Base-by-base conservation (phyloP, 2,329 filamentous ascomycete species). In the Pseudocercospora macadamiae region DNA sequence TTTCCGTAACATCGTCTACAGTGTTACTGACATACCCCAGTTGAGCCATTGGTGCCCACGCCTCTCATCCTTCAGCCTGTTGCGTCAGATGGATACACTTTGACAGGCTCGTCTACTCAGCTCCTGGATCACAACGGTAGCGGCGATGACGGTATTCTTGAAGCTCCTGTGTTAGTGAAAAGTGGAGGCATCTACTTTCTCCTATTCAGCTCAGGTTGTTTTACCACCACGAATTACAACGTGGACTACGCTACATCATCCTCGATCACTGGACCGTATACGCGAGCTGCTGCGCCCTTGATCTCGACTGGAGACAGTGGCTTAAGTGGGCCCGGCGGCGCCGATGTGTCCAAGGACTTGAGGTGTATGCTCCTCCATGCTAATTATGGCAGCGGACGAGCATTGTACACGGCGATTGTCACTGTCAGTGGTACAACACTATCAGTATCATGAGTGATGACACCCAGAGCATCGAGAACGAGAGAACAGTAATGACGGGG, bases 171-270 rank as follows among this genome's bases (percentile, higher is more conserved):
- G 1, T 59, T 75, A 12, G 61, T 67, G 28, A 68, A 70, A 21
- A 62, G 57, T 18, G 58, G 63, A n/a, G 45, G 67, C 9, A 59
- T 58, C 14, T 75, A 74, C 64, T 71, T 74, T 61, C 64, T 75
- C 8, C 74, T 75, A 64, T 75, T 71, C 64, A 70, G 66, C n/a
- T 70, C 70, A 16, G 73, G 73, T 23, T 54, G 69, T 60, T 74
- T 71, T n/a, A 66, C 69, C 7, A 63, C 64, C 8, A 62, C 65
- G 3, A 55, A 61, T 8, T 75, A 75, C 60, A 63, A 72, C 28
- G 63, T 75, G 47, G 69, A 67, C 9, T 75, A 75, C 47, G 73
- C 73, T 2, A 70, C 66, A 14, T 64, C 70, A 2, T 54, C 45
- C 7, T 66, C 64, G 6, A 60, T 75, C 60, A 57, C 52, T 2